phyloP scores from a whole-genome alignment of 2,329 filamentous ascomycete genomes.

The Huntiella savannae region DNA sequence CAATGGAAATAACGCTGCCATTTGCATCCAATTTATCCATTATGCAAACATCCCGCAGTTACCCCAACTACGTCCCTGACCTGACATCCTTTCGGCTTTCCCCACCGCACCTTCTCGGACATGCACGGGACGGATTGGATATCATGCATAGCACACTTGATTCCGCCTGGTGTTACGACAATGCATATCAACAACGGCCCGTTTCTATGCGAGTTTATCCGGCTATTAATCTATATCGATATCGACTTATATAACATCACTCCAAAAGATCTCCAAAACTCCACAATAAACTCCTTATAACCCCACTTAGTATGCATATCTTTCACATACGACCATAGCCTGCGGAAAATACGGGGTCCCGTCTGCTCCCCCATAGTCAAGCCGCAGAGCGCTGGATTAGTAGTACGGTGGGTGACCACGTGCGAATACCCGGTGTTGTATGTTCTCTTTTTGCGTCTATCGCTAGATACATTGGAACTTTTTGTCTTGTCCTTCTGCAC shows the following conservation, averaged over 20 bases:
- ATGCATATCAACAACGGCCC: too few relatives aligned
- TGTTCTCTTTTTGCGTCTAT: background rate
- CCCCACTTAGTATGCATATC: background rate
- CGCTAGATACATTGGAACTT: too few relatives aligned
- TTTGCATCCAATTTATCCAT: background rate
- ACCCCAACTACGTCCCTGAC: background rate
- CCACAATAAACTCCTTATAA: background rate
- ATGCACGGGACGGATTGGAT: too few relatives aligned
- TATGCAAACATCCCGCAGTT: background rate
- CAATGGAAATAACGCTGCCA: background rate
- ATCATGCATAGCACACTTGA: too few relatives aligned
- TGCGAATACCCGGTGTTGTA: slow-evolving; percentile 1
- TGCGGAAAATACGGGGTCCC: background rate
- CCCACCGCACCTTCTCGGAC: too few relatives aligned
- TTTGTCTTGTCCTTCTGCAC: too few relatives aligned
- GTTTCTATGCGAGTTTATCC: too few relatives aligned
- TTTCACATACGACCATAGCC: background rate
- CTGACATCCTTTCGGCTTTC: too few relatives aligned
- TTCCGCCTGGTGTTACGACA: too few relatives aligned
- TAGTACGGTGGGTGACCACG: slow-evolving; percentile 2
- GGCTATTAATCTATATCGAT: too few relatives aligned
- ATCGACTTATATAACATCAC: too few relatives aligned
- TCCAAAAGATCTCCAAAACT: too few relatives aligned
- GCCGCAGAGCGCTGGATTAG: background rate
- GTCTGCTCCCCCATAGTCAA: background rate